phyloP scores from a whole-genome alignment of 139 green algal genomes.

The Bryopsis sp. region DNA sequence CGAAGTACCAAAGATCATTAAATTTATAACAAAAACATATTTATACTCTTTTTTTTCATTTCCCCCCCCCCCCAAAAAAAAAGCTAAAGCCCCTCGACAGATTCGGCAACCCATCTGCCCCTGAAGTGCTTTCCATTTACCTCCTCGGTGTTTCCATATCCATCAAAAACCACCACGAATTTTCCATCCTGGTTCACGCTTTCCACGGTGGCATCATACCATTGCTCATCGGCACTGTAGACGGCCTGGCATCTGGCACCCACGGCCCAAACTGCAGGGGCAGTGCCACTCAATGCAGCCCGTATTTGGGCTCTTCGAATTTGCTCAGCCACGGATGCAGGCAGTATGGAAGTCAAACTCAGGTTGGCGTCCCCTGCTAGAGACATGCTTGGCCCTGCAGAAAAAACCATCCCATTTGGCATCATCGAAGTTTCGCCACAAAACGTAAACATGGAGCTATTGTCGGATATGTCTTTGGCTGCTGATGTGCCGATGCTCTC shows the following conservation, averaged over 20 bases:
- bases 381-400: too few species aligned
- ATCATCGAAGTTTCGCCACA: too few species aligned
- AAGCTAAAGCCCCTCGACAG: too few species aligned
- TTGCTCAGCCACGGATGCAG: slow-evolving; percentile 61
- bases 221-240: slow-evolving; percentile 45
- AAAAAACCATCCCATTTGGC: too few species aligned
- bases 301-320: slow-evolving; percentile 46
- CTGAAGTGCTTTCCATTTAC: slow-evolving; percentile 21
- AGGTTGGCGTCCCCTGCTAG: slow-evolving; percentile 6
- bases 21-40: too few species aligned
- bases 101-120: neutral
- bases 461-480: too few species aligned
- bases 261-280: slow-evolving; percentile 60
- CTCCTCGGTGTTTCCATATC: slow-evolving; percentile 59
- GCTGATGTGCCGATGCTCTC: too few species aligned
- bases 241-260: slow-evolving; percentile 52
- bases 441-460: too few species aligned
- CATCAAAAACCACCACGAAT: slow-evolving; percentile 68
- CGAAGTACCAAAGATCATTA: too few species aligned
- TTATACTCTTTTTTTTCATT: too few species aligned
- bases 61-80: too few species aligned
- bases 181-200: slow-evolving; percentile 37
- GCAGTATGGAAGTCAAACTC: slow-evolving; percentile 22
- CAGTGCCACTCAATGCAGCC: slow-evolving; percentile 56
- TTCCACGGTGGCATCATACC: slow-evolving; percentile 37